These are phyloP conservation scores for Eucalyptus regnans DNA, from an alignment of 345 rosid genomes.

Conservation along the genomic window DNA sequence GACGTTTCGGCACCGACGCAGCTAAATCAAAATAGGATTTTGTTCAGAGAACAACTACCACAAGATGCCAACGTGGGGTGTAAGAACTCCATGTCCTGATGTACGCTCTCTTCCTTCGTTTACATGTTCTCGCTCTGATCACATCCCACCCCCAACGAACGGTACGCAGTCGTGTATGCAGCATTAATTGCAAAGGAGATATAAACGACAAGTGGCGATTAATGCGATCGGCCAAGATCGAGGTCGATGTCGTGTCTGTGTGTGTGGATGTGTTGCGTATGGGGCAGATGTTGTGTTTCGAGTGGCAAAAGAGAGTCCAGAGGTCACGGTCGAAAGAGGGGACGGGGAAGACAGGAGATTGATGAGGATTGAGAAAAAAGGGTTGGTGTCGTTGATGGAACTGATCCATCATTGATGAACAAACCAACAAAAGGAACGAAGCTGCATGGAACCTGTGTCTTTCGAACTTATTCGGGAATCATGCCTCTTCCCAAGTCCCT, in stretches of 20 bases:
- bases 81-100: background rate
- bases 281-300: background rate
- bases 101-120: background rate
- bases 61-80: background rate
- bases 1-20: background rate
- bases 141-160: background rate
- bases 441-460: constrained; percentile 34
- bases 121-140: background rate
- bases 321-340: background rate
- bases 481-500: background rate
- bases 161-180: background rate
- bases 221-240: background rate
- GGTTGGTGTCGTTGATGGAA: background rate
- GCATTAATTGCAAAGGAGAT: background rate
- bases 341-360: background rate
- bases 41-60: background rate
- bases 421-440: constrained; percentile 21
- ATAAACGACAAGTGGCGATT: background rate
- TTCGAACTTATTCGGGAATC: background rate
- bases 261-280: background rate
- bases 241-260: background rate
- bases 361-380: background rate
- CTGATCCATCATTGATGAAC: background rate
- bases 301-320: background rate
- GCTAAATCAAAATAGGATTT: background rate